Base-by-base conservation (phyloP, 768 basidiomycete species). In the Mycena vitilis region DNA sequence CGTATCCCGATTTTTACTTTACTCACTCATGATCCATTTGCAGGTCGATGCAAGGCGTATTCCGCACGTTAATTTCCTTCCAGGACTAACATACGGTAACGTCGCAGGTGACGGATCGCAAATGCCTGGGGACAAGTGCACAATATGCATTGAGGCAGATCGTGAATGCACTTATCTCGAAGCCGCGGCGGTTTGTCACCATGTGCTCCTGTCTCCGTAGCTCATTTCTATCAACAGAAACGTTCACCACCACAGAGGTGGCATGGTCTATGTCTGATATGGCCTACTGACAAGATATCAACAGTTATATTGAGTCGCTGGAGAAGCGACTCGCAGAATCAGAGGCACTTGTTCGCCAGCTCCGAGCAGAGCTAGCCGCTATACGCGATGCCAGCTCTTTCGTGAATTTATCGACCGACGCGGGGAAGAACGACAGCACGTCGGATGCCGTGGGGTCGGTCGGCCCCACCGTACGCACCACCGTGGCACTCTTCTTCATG, bases 221-320 rank as follows among this genome's bases (percentile, higher is more conserved):
- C 11, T 10, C 30, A 30, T 40, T 5, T 2, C 2, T 9, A 40
- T 15, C 2, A 40, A 40, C 15, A 40, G 40, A 40, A 40, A 40
- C 40, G 40, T 15, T 15, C 40, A 10, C 4, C 11, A 15, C 11
- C 40, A 11, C 10, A 40, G 40, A 40, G 40, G 40, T 40, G 11
- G 42, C 40, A 40, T 40, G 4, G 15, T 40, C 15, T 9, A 5
- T 15, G 10, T 11, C 10, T 11, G 4, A 15, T 11, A 15, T 15
- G 30, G 30, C 40, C 5, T 15, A 40, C 40, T 40, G 40, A 40
- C 40, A 40, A 30, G 44, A 45, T 45, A 2, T 9, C 4, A 40
- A 40, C 40, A 66, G 23, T 45, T 66, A 67, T 47, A 47, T 66
- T 45, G 66, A 67, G 4, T 58, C 52, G 23, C 66, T 67, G 36